Conservation (phyloP, 2,329 filamentous ascomycete species). For the Teratosphaeria nubilosa region DNA sequence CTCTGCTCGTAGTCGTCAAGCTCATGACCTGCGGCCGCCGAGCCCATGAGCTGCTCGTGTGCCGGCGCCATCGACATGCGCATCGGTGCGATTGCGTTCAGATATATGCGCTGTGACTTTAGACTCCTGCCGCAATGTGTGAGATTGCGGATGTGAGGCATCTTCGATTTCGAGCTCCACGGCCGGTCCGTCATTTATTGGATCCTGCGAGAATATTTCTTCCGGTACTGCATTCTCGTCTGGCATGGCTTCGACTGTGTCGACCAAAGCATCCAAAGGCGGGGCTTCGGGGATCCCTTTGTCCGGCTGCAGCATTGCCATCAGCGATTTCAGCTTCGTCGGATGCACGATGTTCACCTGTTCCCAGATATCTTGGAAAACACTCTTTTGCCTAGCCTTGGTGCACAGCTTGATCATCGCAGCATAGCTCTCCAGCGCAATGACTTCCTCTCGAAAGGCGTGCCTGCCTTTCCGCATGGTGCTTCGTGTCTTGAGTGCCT, state of each 20-base stretch:
- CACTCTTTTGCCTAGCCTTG: slow-evolving; percentile 3
- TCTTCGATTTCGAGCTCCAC: neutral
- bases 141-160: neutral
- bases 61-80: neutral
- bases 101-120: neutral
- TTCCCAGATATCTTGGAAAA: slow-evolving; percentile 10
- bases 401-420: slow-evolving; percentile 14
- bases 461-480: neutral
- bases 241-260: neutral
- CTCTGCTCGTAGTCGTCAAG: slow-evolving; percentile 10
- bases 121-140: neutral
- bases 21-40: slow-evolving; percentile 3
- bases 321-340: neutral
- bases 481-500: slow-evolving; percentile 10
- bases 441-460: slow-evolving; percentile 3
- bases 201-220: neutral
- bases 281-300: neutral
- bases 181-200: neutral
- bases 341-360: slow-evolving; percentile 6
- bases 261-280: neutral
- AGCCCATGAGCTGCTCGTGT: slow-evolving; percentile 10
- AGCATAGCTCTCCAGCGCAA: slow-evolving; percentile 9
- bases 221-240: neutral
- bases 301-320: slow-evolving; percentile 7
- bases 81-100: neutral